Evolutionary conservation across 495 filamentous ascomycete species (phyloP).

Genomic region (Aspergillus kassunensis): DNA sequence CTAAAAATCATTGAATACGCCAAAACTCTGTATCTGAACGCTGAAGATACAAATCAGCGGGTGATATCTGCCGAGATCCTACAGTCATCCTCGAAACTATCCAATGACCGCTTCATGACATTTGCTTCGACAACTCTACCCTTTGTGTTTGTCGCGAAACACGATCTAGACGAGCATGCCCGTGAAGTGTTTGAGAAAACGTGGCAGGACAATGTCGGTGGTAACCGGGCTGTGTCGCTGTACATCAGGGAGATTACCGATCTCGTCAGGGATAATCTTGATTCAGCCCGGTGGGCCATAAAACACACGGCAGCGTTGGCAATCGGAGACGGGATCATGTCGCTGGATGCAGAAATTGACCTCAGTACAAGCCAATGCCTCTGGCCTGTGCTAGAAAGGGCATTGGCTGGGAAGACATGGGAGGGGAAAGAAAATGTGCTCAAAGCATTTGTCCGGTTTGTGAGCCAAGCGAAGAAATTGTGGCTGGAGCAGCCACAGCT

Average conservation of each 20-base stretch:
- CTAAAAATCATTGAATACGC: conserved; percentile 62
- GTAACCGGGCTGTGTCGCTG: conserved; percentile 71
- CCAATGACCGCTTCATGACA: conserved; percentile 80
- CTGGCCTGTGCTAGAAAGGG: conserved; percentile 79
- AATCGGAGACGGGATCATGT: conserved; percentile 66
- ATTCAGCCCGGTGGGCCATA: conserved; percentile 79
- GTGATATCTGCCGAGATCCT: conserved; percentile 75
- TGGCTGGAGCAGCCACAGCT: conserved; percentile 52
- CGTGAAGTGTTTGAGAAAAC: conserved; percentile 71
- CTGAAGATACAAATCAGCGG: conserved; percentile 70
- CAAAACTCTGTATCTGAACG: conserved; percentile 69
- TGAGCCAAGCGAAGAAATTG: conserved; percentile 53
- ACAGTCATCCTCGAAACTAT: conserved; percentile 75
- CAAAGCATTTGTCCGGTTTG: conserved; percentile 77
- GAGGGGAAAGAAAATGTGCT: conserved; percentile 87
- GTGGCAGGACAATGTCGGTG: conserved; percentile 87
- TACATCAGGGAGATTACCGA: conserved; percentile 78
- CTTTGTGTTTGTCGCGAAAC: conserved; percentile 81
- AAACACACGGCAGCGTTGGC: conserved; percentile 83
- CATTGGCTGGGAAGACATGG: conserved; percentile 84
- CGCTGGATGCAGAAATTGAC: conserved; percentile 55
- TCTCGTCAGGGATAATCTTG: conserved; percentile 61
- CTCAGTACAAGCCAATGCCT: conserved; percentile 55
- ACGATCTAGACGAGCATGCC: conserved; percentile 76
- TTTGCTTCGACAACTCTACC: conserved; percentile 72